Evolutionary conservation across 2,329 filamentous ascomycete genomes (phyloP).

Genomic region (Phyllosticta citriasiana): DNA sequence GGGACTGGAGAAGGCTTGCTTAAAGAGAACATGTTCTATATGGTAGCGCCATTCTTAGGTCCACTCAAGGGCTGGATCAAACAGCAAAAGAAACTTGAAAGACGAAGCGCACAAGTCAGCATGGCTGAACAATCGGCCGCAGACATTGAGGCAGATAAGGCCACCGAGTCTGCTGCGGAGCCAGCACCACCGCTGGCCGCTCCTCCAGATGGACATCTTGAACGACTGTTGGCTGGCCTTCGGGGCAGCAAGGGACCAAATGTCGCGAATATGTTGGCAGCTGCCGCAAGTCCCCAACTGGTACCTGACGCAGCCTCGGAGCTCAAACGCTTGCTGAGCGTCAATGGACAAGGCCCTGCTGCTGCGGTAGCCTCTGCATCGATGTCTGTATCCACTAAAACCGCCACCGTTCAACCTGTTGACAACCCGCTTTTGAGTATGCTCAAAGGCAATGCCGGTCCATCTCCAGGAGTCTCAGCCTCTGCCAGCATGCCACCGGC

Average conservation of each 20-base stretch:
- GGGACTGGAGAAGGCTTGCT: constrained; percentile 41
- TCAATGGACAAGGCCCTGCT: constrained; percentile 20
- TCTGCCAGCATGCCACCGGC: constrained; percentile 14
- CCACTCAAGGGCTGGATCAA: constrained; percentile 83
- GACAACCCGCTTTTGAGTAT: background rate
- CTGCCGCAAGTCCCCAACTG: constrained; percentile 18
- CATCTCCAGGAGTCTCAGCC: background rate
- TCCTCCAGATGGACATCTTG: constrained; percentile 18
- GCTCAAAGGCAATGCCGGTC: background rate
- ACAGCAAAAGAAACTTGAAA: constrained; percentile 69
- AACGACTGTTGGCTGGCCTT: constrained; percentile 21
- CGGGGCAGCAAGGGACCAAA: constrained; percentile 21
- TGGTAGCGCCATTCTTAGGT: constrained; percentile 88
- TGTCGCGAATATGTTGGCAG: constrained; percentile 19
- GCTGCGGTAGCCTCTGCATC: constrained; percentile 13
- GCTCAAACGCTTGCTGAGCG: constrained; percentile 41
- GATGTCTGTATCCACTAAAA: constrained; percentile 34
- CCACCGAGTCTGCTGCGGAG: constrained; percentile 20
- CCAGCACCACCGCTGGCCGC: constrained; percentile 10
- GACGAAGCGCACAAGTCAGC: constrained; percentile 30
- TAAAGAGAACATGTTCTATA: constrained; percentile 86
- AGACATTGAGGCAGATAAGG: constrained; percentile 19
- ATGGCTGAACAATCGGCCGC: constrained; percentile 18
- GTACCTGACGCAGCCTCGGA: constrained; percentile 39
- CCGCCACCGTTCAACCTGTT: background rate